Conservation (phyloP, 1,284 basidiomycete genomes). For the Austroboletus niveus region DNA sequence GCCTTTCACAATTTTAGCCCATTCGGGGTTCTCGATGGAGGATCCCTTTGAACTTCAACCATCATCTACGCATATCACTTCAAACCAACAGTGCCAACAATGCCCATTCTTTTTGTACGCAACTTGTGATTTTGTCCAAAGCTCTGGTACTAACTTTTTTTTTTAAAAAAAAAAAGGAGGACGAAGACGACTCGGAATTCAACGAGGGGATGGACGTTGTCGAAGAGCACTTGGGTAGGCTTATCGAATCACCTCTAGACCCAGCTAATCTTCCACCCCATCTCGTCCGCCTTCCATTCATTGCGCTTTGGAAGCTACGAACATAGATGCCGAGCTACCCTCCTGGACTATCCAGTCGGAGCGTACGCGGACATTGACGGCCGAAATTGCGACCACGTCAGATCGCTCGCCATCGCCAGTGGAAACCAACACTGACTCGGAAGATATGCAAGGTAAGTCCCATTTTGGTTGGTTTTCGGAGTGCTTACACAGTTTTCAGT, state of each 20-base stretch:
- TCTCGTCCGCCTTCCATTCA: not conserved
- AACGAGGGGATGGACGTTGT: constrained; percentile 19
- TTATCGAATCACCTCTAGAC: not conserved
- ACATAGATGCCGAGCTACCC: constrained; percentile 19
- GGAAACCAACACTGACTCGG: constrained; percentile 17
- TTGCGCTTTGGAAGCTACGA: constrained; percentile 8
- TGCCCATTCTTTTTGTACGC: constrained; percentile 23
- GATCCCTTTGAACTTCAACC: constrained; percentile 6
- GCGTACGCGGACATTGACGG: constrained; percentile 19
- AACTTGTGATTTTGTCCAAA: not conserved
- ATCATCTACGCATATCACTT: constrained; percentile 5
- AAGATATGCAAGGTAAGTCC: constrained; percentile 18
- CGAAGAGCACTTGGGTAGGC: constrained; percentile 4
- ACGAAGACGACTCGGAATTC: constrained; percentile 27
- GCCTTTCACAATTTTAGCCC: constrained; percentile 5
- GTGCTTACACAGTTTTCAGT: constrained; percentile 4
- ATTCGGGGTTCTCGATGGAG: not conserved
- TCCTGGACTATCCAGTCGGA: constrained; percentile 20
- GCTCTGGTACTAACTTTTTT: constrained; percentile 7
- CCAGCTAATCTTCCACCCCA: not conserved
- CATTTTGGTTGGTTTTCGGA: not conserved
- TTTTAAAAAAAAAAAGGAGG: constrained; percentile 6
- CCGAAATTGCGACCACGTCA: constrained; percentile 5
- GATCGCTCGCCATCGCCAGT: constrained; percentile 22
- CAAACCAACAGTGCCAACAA: constrained; percentile 1